Conservation (phyloP, 805 yeast genomes). For the Torulaspora maleeae region DNA sequence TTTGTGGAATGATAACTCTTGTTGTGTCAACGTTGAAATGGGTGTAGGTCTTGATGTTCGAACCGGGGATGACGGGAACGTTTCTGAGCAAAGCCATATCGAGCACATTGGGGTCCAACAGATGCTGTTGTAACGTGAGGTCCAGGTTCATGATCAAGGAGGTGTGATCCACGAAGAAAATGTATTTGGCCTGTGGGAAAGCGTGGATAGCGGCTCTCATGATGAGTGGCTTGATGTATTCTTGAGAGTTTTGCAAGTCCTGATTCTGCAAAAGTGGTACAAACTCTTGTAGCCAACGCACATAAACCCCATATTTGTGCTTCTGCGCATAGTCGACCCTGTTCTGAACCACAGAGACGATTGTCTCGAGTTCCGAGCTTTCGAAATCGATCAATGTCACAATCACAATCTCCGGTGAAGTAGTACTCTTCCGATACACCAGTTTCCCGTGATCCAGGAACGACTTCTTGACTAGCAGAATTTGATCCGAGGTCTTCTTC, state of each 20-base stretch:
- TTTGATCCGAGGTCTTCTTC: conserved; percentile 34
- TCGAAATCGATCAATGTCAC: conserved; percentile 80
- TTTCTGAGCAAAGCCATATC: conserved; percentile 61
- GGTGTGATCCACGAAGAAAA: conserved; percentile 82
- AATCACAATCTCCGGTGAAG: conserved; percentile 58
- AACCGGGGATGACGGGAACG: conserved; percentile 52
- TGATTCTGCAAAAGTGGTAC: conserved; percentile 51
- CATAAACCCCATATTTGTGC: conserved; percentile 77
- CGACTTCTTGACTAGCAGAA: conserved; percentile 45
- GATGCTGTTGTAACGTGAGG: conserved; percentile 53
- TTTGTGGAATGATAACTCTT: conserved; percentile 65
- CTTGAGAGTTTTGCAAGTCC: conserved; percentile 31
- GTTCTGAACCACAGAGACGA: conserved; percentile 72
- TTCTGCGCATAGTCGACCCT: conserved; percentile 82
- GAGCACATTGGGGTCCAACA: conserved; percentile 57
- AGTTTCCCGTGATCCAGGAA: conserved; percentile 65
- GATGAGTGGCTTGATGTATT: conserved; percentile 27
- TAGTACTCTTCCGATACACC: conserved; percentile 34
- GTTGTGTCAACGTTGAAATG: conserved; percentile 51
- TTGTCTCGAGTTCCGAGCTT: conserved; percentile 51
- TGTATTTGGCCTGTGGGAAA: conserved; percentile 84
- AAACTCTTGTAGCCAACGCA: conserved; percentile 84
- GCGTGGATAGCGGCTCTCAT: conserved; percentile 89
- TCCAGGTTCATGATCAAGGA: conserved; percentile 70
- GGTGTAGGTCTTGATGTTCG: conserved; percentile 51